Evolutionary conservation across 768 basidiomycete species (phyloP).

Genomic region (Leucocoprinus birnbaumii): DNA sequence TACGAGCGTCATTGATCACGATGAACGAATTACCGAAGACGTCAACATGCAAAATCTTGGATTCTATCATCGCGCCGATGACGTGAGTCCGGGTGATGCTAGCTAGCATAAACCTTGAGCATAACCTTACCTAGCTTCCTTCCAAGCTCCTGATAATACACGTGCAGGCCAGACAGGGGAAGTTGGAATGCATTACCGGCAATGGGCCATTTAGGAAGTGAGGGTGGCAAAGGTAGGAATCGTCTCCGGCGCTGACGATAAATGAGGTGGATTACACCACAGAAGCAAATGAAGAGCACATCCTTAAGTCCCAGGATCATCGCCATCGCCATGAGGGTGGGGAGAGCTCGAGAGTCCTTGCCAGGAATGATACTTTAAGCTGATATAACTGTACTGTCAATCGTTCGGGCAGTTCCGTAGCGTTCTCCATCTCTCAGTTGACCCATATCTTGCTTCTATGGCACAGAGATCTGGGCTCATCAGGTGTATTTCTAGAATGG

Average conservation of each 20-base stretch:
- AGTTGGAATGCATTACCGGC: constrained; percentile 11
- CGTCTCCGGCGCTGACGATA: background rate
- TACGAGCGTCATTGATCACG: constrained; percentile 37
- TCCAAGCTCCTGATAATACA: background rate
- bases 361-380: no score
- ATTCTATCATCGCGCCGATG: background rate
- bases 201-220: constrained; percentile 6
- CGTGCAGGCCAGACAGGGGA: background rate
- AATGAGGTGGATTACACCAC: background rate
- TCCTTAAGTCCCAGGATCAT: background rate
- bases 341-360: no score
- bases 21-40: constrained; percentile 42
- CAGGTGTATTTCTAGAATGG: no score
- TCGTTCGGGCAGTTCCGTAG: no score
- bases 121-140: background rate
- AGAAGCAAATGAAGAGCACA: background rate
- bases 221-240: background rate
- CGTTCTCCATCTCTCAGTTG: no score
- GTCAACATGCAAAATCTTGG: constrained; percentile 50
- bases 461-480: no score
- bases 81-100: background rate
- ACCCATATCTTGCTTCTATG: no score
- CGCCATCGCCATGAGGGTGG: background rate
- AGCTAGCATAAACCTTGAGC: background rate
- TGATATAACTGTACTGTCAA: no score